Conservation (phyloP, 768 basidiomycete genomes). For the Xerocomus potaroensis region DNA sequence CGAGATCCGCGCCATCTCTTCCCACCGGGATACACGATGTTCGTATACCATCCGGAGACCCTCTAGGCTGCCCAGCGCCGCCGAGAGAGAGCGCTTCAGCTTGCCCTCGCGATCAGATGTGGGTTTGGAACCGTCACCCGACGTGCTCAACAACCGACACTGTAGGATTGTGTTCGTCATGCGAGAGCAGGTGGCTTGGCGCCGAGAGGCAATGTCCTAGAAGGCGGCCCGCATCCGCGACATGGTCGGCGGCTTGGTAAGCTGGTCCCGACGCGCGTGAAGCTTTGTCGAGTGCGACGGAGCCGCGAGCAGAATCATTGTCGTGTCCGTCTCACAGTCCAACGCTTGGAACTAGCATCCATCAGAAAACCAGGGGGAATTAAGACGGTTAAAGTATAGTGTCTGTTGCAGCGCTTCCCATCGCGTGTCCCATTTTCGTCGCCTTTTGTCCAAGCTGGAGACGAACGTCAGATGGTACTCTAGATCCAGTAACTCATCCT, state of each 20-base stretch:
- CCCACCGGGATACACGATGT: slow-evolving; percentile 63
- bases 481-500: slow-evolving; percentile 66
- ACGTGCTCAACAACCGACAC: slow-evolving; percentile 40
- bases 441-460: slow-evolving; percentile 59
- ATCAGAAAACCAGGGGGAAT: no score
- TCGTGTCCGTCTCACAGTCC: slow-evolving; percentile 78
- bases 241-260: slow-evolving; percentile 48
- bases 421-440: slow-evolving; percentile 66
- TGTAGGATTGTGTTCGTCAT: slow-evolving; percentile 47
- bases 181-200: slow-evolving; percentile 46
- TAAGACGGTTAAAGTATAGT: no score
- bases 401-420: slow-evolving; percentile 76
- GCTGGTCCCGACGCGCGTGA: slow-evolving; percentile 53
- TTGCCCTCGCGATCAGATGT: slow-evolving; percentile 60
- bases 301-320: slow-evolving; percentile 67
- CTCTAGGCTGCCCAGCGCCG: slow-evolving; percentile 62
- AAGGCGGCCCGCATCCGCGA: slow-evolving; percentile 53
- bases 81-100: slow-evolving; percentile 61
- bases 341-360: slow-evolving; percentile 69
- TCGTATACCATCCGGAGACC: slow-evolving; percentile 63
- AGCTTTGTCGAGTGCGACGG: slow-evolving; percentile 70
- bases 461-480: slow-evolving; percentile 75
- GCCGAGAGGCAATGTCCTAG: slow-evolving; percentile 52
- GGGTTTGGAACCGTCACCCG: slow-evolving; percentile 59
- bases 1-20: slow-evolving; percentile 61